Evolutionary conservation across 352 stramenopile species (phyloP).

Genomic region (Phytophthora hybrid): DNA sequence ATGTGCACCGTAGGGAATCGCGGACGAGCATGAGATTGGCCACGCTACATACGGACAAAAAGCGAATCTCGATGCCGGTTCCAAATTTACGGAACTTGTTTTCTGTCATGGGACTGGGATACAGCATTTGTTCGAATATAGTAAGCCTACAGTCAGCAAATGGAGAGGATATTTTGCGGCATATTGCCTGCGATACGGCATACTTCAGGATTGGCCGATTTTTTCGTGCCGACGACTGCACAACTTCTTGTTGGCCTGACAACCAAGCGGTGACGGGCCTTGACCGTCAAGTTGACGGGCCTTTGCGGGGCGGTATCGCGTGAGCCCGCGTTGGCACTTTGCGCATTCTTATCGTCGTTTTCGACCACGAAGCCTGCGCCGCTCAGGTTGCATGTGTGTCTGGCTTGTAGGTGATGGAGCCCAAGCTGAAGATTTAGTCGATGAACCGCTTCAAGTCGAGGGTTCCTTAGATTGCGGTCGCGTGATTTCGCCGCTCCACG

Average conservation of each 20-base stretch:
- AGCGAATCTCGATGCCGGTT: slow-evolving; percentile 5
- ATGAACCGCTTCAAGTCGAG: slow-evolving; percentile 6
- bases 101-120: neutral
- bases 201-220: slow-evolving; percentile 8
- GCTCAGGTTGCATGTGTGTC: neutral
- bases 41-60: slow-evolving; percentile 31
- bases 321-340: neutral
- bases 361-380: slow-evolving; percentile 15
- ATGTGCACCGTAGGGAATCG: slow-evolving; percentile 36
- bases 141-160: neutral
- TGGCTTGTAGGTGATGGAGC: slow-evolving; percentile 7
- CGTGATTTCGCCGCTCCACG: slow-evolving; percentile 13
- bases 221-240: slow-evolving; percentile 24
- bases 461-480: slow-evolving; percentile 12
- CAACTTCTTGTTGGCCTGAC: neutral
- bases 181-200: slow-evolving; percentile 5
- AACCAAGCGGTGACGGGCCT: neutral
- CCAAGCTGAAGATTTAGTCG: slow-evolving; percentile 12
- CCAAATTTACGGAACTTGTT: slow-evolving; percentile 16
- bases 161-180: neutral
- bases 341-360: slow-evolving; percentile 7
- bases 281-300: too few relatives aligned
- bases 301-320: neutral
- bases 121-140: neutral
- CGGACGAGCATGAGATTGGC: slow-evolving; percentile 33